phyloP scores from a whole-genome alignment of 768 basidiomycete genomes.

The Cantharellus cinnabarinus region DNA sequence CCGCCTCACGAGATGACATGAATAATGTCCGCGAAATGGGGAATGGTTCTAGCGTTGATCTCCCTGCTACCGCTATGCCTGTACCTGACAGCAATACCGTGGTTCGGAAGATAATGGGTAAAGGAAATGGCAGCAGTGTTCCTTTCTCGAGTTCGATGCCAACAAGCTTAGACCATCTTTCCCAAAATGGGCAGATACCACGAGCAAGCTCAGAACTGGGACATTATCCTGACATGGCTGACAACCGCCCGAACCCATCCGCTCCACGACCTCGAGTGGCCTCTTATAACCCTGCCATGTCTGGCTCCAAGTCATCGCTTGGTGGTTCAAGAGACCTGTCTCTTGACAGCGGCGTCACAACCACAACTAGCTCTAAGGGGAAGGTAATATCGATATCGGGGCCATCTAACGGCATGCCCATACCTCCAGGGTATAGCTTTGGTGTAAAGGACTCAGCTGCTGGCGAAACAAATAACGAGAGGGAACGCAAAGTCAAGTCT shows the following conservation, averaged over 20 bases:
- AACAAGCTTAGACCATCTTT: constrained; percentile 21
- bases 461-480: constrained; percentile 26
- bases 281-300: constrained; percentile 41
- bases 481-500: constrained; percentile 83
- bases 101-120: too few species aligned
- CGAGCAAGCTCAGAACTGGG: constrained; percentile 69
- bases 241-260: neutral
- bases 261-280: constrained; percentile 26
- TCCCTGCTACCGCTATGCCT: too few species aligned
- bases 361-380: neutral
- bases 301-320: constrained; percentile 22
- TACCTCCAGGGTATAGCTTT: constrained; percentile 82
- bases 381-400: constrained; percentile 52
- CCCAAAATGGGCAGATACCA: constrained; percentile 12
- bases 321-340: neutral
- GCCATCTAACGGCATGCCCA: constrained; percentile 65
- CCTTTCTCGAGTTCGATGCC: constrained; percentile 45
- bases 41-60: too few species aligned
- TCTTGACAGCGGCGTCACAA: neutral
- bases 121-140: constrained; percentile 8
- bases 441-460: constrained; percentile 36
- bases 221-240: constrained; percentile 43
- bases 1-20: constrained; percentile 39
- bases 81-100: constrained; percentile 15
- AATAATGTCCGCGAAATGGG: constrained; percentile 20